Conservation (phyloP, 2,329 filamentous ascomycete genomes). For the Penicillium sp. region DNA sequence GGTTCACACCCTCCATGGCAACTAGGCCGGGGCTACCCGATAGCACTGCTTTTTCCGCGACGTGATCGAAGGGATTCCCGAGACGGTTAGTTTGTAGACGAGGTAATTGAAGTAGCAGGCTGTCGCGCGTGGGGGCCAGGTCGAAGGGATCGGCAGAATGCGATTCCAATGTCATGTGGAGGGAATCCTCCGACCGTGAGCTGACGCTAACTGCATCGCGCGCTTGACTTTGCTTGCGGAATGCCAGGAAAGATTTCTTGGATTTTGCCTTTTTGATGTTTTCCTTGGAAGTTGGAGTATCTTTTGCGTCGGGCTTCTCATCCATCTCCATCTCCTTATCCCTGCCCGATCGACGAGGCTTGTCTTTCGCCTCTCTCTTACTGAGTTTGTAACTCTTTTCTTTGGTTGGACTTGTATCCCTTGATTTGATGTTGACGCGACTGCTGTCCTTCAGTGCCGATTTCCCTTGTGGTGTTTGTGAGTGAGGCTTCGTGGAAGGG, state of each 20-base stretch:
- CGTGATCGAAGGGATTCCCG: constrained; percentile 4
- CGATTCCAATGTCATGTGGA: not conserved
- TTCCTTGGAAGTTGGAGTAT: not conserved
- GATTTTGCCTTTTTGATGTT: not conserved
- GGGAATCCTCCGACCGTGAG: constrained; percentile 3
- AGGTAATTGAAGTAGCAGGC: constrained; percentile 19
- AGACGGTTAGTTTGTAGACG: constrained; percentile 18
- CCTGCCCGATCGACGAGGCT: not conserved
- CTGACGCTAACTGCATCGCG: not conserved
- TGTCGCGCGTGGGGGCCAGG: constrained; percentile 7
- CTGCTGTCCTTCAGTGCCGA: not conserved
- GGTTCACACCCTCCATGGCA: not conserved
- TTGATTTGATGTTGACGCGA: not conserved
- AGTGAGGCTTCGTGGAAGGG: constrained; percentile 20
- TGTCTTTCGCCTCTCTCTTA: constrained; percentile 1
- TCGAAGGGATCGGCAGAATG: not conserved
- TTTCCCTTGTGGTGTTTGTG: not conserved
- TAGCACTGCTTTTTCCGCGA: not conserved
- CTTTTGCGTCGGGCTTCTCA: not conserved
- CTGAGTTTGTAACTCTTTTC: constrained; percentile 1
- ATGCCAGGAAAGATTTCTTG: constrained; percentile 2
- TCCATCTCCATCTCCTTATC: not conserved
- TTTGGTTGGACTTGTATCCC: not conserved
- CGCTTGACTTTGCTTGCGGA: constrained; percentile 3
- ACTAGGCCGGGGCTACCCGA: constrained; percentile 2